These are phyloP conservation scores for Neopestalotiopsis sp. DNA, from an alignment of 2,329 filamentous ascomycete genomes.

Conservation along the genomic window DNA sequence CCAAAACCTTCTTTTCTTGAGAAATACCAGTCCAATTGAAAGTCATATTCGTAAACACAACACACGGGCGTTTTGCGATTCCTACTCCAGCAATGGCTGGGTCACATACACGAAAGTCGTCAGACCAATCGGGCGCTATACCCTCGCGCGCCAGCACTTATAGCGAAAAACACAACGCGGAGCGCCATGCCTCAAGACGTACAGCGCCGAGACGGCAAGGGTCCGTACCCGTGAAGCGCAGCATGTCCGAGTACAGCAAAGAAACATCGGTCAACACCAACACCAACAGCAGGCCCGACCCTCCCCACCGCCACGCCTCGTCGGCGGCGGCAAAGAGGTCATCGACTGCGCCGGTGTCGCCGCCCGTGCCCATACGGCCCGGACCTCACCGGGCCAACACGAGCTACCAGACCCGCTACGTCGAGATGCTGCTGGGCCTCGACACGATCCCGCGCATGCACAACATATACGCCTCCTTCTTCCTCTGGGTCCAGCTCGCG, in stretches of 20 bases:
- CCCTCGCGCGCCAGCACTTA: neutral
- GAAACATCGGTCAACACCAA: neutral
- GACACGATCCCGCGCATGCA: slow-evolving; percentile 50
- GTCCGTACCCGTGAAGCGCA: neutral
- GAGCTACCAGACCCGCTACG: slow-evolving; percentile 43
- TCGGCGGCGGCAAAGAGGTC: neutral
- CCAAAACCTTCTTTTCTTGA: neutral
- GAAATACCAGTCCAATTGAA: neutral
- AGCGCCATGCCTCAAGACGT: neutral
- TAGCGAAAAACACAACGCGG: slow-evolving; percentile 6
- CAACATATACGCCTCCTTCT: slow-evolving; percentile 52
- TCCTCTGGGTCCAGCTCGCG: slow-evolving; percentile 55
- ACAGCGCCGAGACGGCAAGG: neutral
- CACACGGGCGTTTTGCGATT: neutral
- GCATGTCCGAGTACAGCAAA: neutral
- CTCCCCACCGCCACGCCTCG: neutral
- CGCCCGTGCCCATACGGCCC: neutral
- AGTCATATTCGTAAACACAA: neutral
- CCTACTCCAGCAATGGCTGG: neutral
- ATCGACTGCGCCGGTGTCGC: neutral
- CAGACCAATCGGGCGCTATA: neutral
- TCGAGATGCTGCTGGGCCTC: slow-evolving; percentile 53
- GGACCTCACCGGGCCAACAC: slow-evolving; percentile 1
- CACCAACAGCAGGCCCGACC: neutral
- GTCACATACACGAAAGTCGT: neutral